Evolutionary conservation across 768 basidiomycete genomes (phyloP).

Genomic region (Mycena kentingensis): DNA sequence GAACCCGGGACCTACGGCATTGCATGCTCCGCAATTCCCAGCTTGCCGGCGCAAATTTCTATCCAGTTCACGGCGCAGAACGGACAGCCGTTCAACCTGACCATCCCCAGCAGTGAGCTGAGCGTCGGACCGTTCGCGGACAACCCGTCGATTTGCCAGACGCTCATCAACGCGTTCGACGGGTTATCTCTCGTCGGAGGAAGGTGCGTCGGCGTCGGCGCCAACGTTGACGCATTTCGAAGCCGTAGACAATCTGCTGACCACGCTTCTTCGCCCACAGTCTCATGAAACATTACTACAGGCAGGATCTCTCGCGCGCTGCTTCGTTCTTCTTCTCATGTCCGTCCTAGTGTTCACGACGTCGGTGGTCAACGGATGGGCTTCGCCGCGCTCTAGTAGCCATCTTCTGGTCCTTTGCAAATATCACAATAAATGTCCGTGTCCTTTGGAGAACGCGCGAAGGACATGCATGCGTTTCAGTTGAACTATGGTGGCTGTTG

Average conservation of each 20-base stretch:
- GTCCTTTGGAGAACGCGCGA: background rate
- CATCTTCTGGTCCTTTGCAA: no score
- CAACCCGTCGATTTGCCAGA: conserved; percentile 53
- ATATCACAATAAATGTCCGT: background rate
- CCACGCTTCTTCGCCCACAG: conserved; percentile 15
- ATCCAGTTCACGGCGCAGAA: conserved; percentile 54
- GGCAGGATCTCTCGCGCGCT: conserved; percentile 2
- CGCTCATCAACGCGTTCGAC: conserved; percentile 61
- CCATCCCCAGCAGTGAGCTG: conserved; percentile 58
- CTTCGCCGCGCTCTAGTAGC: conserved; percentile 43
- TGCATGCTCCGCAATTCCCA: conserved; percentile 46
- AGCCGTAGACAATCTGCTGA: background rate
- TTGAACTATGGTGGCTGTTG: background rate
- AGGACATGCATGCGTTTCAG: background rate
- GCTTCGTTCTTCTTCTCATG: background rate
- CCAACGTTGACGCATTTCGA: no score
- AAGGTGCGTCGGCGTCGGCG: conserved; percentile 24
- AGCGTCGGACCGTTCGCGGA: conserved; percentile 59
- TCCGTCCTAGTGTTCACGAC: conserved; percentile 51
- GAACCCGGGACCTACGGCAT: conserved; percentile 60
- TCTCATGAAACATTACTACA: conserved; percentile 59
- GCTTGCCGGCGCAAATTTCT: conserved; percentile 53
- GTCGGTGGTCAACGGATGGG: conserved; percentile 50
- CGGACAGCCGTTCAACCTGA: conserved; percentile 54
- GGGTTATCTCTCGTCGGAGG: conserved; percentile 54